phyloP scores from a whole-genome alignment of 2,329 filamentous ascomycete species.

The Penicillium vulpinum region DNA sequence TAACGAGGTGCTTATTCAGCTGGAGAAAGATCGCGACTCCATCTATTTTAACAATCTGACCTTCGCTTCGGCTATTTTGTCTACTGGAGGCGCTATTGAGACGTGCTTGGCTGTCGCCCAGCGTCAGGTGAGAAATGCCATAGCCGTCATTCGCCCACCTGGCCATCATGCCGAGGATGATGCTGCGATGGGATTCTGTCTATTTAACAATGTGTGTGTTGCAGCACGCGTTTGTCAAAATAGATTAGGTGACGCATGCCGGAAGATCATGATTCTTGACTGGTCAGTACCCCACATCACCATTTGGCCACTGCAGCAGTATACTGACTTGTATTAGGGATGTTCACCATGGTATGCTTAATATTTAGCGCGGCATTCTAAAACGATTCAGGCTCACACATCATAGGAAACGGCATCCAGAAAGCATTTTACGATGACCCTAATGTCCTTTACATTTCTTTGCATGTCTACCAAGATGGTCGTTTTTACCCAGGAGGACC shows the following conservation, averaged over 20 bases:
- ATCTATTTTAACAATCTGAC: conserved; percentile 83
- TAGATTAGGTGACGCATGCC: conserved; percentile 75
- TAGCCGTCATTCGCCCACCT: conserved; percentile 91
- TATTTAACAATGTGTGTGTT: conserved; percentile 97
- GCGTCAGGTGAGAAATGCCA: conserved; percentile 85
- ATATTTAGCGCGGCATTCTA: conserved; percentile 3
- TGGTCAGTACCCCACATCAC: conserved; percentile 64
- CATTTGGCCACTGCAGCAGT: not conserved
- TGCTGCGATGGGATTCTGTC: conserved; percentile 87
- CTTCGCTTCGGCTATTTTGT: conserved; percentile 76
- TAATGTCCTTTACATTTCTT: conserved; percentile 91
- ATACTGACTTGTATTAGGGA: conserved; percentile 50
- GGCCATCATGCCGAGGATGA: conserved; percentile 92
- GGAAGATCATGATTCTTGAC: conserved; percentile 89
- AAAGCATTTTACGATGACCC: conserved; percentile 95
- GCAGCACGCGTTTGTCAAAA: conserved; percentile 84
- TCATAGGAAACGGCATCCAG: conserved; percentile 84
- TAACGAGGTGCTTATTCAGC: conserved; percentile 63
- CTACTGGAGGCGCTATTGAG: conserved; percentile 91
- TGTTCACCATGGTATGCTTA: conserved; percentile 61
- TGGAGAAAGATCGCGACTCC: conserved; percentile 71
- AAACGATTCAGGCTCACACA: conserved; percentile 21
- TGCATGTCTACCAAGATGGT: conserved; percentile 85
- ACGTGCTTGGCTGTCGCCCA: conserved; percentile 88
- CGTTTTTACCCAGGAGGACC: conserved; percentile 73